Evolutionary conservation across 805 yeast species (phyloP).

Genomic region (Schizosaccharomyces lindneri): DNA sequence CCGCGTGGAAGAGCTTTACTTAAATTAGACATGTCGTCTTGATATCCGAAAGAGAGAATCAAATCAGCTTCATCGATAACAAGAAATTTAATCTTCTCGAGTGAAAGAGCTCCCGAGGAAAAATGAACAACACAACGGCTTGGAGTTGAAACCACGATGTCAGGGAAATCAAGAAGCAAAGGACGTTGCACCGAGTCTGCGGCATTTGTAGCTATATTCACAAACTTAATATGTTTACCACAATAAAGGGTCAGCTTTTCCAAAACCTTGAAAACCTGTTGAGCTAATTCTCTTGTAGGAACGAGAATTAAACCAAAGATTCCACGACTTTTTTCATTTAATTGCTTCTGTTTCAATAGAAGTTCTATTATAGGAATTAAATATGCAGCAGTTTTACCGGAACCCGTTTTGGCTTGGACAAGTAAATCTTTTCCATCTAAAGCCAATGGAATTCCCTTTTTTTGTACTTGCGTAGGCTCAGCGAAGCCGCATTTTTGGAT

Average conservation of each 20-base stretch:
- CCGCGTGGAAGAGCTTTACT: slow-evolving; percentile 45
- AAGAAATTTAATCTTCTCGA: slow-evolving; percentile 35
- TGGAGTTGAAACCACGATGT: slow-evolving; percentile 69
- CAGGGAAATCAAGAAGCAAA: slow-evolving; percentile 49
- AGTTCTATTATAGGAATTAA: slow-evolving; percentile 65
- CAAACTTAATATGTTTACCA: slow-evolving; percentile 32
- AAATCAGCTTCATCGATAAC: slow-evolving; percentile 92
- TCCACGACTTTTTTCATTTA: slow-evolving; percentile 10
- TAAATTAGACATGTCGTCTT: slow-evolving; percentile 53
- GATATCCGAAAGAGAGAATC: slow-evolving; percentile 69
- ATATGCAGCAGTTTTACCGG: slow-evolving; percentile 88
- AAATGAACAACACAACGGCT: slow-evolving; percentile 35
- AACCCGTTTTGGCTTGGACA: slow-evolving; percentile 85
- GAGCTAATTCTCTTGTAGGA: slow-evolving; percentile 79
- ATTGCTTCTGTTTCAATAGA: slow-evolving; percentile 22
- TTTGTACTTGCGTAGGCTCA: slow-evolving; percentile 75
- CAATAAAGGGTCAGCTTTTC: slow-evolving; percentile 47
- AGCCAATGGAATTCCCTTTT: slow-evolving; percentile 79
- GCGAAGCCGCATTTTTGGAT: slow-evolving; percentile 48
- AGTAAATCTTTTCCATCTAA: slow-evolving; percentile 74
- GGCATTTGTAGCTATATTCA: slow-evolving; percentile 43
- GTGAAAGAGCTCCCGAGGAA: slow-evolving; percentile 22
- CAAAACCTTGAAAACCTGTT: slow-evolving; percentile 53
- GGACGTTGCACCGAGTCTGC: slow-evolving; percentile 48
- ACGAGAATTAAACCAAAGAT: slow-evolving; percentile 49